Percentiles rank a stretch among this genome's conserved stretches.
Conservation (phyloP, 768 basidiomycete species). For the Trametes cubensis region DNA sequence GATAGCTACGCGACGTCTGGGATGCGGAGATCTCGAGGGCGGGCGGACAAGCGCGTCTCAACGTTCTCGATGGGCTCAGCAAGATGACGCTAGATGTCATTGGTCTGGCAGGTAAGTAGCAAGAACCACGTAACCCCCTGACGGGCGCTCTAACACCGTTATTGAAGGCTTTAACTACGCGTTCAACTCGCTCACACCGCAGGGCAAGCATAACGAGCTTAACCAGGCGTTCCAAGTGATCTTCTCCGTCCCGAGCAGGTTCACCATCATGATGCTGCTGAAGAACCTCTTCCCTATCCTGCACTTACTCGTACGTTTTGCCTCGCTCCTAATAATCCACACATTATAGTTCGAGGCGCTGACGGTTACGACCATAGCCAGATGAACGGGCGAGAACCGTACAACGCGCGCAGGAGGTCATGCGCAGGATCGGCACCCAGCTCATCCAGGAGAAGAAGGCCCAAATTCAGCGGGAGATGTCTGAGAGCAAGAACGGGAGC, state of each 20-base stretch:
- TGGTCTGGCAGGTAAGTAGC: constrained; percentile 40
- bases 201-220: constrained; percentile 35
- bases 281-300: constrained; percentile 28
- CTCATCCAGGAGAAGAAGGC: constrained; percentile 39
- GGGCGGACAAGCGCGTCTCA: constrained; percentile 27
- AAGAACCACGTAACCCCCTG: no score
- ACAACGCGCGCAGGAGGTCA: constrained; percentile 22
- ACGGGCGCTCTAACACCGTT: not conserved
- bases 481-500: constrained; percentile 26
- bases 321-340: no score
- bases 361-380: not conserved
- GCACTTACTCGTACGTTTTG: constrained; percentile 24
- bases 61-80: constrained; percentile 38
- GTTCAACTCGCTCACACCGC: constrained; percentile 34
- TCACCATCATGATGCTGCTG: constrained; percentile 9
- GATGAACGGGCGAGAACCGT: constrained; percentile 13
- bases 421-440: constrained; percentile 35
- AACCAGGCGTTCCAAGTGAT: constrained; percentile 34
- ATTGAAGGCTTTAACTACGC: constrained; percentile 36
- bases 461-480: constrained; percentile 27
- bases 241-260: constrained; percentile 17
- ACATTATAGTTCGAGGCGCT: no score
- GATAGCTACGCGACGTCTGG: constrained; percentile 29
- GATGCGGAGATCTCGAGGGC: constrained; percentile 36
- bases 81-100: constrained; percentile 45